Evolutionary conservation across 2,329 filamentous ascomycete species (phyloP).

Genomic region (Sporothrix pseudoabietina): DNA sequence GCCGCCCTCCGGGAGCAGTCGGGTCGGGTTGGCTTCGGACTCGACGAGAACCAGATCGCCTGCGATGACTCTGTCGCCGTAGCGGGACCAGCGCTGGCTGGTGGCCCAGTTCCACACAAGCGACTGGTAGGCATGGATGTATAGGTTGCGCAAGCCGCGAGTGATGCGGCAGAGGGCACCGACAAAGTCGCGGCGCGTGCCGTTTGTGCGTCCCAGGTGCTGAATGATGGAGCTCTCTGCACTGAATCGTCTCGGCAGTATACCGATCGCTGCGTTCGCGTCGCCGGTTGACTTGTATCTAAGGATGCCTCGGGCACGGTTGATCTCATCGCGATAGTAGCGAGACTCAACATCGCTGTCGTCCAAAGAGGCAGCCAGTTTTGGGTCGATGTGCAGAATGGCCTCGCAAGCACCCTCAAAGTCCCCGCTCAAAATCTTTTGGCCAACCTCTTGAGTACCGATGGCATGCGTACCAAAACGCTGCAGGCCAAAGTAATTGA

Average conservation of each 20-base stretch:
- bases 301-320: slow-evolving; percentile 76
- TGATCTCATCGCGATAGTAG: slow-evolving; percentile 73
- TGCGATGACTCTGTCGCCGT: slow-evolving; percentile 72
- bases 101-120: slow-evolving; percentile 89
- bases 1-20: slow-evolving; percentile 48
- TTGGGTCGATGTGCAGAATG: slow-evolving; percentile 72
- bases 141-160: slow-evolving; percentile 85
- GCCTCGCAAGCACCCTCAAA: slow-evolving; percentile 78
- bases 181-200: slow-evolving; percentile 67
- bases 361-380: slow-evolving; percentile 48
- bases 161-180: slow-evolving; percentile 81
- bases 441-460: slow-evolving; percentile 82
- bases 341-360: slow-evolving; percentile 46
- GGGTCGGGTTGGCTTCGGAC: slow-evolving; percentile 40
- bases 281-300: slow-evolving; percentile 67
- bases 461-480: slow-evolving; percentile 87
- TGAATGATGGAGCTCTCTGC: slow-evolving; percentile 79
- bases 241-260: slow-evolving; percentile 77
- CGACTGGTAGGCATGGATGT: slow-evolving; percentile 95
- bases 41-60: slow-evolving; percentile 77
- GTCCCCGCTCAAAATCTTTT: slow-evolving; percentile 78
- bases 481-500: slow-evolving; percentile 98
- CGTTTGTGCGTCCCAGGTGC: slow-evolving; percentile 62
- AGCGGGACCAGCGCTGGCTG: slow-evolving; percentile 75
- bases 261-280: slow-evolving; percentile 61